Evolutionary conservation across 345 rosid genomes (phyloP).

Genomic region (Aquilaria sinensis): DNA sequence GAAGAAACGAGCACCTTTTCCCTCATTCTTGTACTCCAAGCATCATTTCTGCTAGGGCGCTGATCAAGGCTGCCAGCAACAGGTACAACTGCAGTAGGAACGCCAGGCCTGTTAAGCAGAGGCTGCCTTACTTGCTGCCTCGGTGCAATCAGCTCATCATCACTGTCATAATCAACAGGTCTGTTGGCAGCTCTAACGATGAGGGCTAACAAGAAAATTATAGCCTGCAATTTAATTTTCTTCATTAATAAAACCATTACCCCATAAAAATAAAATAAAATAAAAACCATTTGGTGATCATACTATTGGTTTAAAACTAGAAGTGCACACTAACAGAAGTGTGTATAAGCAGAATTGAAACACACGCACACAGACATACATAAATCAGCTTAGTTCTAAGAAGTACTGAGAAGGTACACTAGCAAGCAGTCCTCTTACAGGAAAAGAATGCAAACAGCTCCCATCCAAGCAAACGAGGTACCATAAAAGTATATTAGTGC

Average conservation of each 20-base stretch:
- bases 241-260: conserved; percentile 1
- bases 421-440: too few relatives aligned
- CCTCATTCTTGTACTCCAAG: conserved; percentile 98
- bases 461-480: too few relatives aligned
- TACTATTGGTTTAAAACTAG: neutral
- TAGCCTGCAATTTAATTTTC: conserved; percentile 46
- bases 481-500: too few relatives aligned
- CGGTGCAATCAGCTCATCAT: conserved; percentile 70
- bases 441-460: too few relatives aligned
- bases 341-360: too few relatives aligned
- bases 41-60: conserved; percentile 91
- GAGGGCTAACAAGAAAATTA: conserved; percentile 78
- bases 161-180: conserved; percentile 90
- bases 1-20: conserved; percentile 63
- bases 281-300: neutral
- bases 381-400: too few relatives aligned
- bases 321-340: too few relatives aligned
- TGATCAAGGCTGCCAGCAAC: conserved; percentile 75
- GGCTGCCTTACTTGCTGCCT: conserved; percentile 89
- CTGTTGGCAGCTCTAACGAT: conserved; percentile 70
- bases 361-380: too few relatives aligned
- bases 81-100: conserved; percentile 74
- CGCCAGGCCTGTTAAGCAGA: conserved; percentile 57
- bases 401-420: too few relatives aligned
- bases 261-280: too few relatives aligned